These are phyloP conservation scores for Nepenthes alata DNA, from an alignment of 179 eudicot species.

Conservation along the genomic window DNA sequence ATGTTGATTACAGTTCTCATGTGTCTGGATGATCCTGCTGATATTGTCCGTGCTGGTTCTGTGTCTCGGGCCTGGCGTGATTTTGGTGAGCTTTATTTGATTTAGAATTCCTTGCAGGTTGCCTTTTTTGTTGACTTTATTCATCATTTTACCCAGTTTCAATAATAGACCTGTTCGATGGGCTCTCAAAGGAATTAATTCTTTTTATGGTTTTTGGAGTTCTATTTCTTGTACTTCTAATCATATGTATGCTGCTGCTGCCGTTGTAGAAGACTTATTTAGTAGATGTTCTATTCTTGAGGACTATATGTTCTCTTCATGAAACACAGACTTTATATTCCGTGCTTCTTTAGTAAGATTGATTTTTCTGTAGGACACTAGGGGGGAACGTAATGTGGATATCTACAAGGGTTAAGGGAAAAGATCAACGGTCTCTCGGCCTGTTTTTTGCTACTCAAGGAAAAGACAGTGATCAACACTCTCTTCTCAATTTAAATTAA, in stretches of 20 bases:
- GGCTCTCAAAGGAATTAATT: neutral
- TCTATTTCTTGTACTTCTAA: neutral
- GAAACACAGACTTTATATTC: neutral
- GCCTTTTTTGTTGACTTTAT: neutral
- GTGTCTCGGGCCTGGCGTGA: slow-evolving; percentile 60
- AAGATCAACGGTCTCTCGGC: too few species aligned
- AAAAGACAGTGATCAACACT: too few species aligned
- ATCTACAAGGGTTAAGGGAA: too few species aligned
- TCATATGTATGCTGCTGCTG: neutral
- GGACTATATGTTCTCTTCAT: neutral
- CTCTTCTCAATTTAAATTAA: too few species aligned
- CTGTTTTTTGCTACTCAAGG: too few species aligned
- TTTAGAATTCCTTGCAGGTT: neutral
- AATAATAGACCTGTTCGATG: neutral
- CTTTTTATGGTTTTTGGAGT: neutral
- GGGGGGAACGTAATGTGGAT: too few species aligned
- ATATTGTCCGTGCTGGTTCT: slow-evolving; percentile 44
- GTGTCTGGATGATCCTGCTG: slow-evolving; percentile 62
- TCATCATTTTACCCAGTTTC: neutral
- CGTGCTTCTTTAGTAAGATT: neutral
- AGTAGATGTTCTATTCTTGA: neutral
- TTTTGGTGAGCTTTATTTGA: slow-evolving; percentile 39
- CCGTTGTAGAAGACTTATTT: neutral
- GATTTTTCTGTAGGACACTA: too few species aligned
- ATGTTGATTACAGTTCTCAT: slow-evolving; percentile 32